These are phyloP conservation scores for Fusarium robinianum DNA, from an alignment of 2,329 filamentous ascomycete species.

Conservation along the genomic window DNA sequence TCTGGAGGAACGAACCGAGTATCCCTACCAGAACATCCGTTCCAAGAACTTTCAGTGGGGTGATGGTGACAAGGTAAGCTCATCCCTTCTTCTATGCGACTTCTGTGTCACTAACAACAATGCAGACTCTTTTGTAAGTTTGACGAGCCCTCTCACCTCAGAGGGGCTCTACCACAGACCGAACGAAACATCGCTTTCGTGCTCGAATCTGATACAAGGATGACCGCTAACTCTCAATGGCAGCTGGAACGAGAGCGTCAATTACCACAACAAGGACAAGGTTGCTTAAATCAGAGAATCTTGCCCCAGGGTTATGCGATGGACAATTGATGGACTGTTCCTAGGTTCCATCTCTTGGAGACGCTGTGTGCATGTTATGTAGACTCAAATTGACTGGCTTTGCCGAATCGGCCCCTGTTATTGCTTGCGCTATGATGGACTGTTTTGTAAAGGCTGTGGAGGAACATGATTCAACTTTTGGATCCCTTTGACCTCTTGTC, in stretches of 20 bases:
- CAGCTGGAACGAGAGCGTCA: slow-evolving; percentile 93
- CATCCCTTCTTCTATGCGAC: neutral
- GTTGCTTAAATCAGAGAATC: slow-evolving; percentile 45
- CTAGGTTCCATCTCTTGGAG: no score
- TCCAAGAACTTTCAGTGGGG: slow-evolving; percentile 96
- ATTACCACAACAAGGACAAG: slow-evolving; percentile 97
- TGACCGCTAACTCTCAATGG: slow-evolving; percentile 24
- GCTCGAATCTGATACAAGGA: no score
- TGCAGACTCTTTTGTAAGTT: slow-evolving; percentile 59
- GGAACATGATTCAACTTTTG: neutral
- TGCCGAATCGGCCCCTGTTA: no score
- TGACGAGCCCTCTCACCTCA: slow-evolving; percentile 11
- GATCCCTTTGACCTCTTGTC: neutral
- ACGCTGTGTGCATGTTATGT: slow-evolving; percentile 41
- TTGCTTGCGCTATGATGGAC: no score
- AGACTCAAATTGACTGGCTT: slow-evolving; percentile 42
- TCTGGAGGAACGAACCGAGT: slow-evolving; percentile 88
- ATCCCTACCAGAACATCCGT: slow-evolving; percentile 97
- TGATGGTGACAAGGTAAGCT: slow-evolving; percentile 85
- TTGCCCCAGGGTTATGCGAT: slow-evolving; percentile 20
- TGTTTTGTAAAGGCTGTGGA: no score
- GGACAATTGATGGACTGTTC: slow-evolving; percentile 38
- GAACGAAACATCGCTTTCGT: no score
- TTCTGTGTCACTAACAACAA: slow-evolving; percentile 33
- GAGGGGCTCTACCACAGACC: no score